Base-by-base conservation (phyloP, 2,329 filamentous ascomycete genomes). In the Nemania sp. region DNA sequence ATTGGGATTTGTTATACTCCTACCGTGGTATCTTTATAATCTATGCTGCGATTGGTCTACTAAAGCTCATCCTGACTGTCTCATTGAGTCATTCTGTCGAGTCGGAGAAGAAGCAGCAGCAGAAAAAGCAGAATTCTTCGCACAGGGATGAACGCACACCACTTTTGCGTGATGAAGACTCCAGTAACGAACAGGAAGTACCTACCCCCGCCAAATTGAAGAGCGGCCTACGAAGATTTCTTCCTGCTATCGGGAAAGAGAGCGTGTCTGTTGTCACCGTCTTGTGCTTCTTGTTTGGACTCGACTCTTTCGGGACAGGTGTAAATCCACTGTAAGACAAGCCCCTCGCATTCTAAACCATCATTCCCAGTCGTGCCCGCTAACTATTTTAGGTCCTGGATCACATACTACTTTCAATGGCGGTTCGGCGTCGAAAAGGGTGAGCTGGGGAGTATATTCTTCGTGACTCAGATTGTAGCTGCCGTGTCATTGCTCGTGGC, bases 261-360 rank as follows among this genome's bases (percentile, higher is more conserved):
- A 68, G 64, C 14, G 72, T 78, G 6, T 64, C 72, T 0, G 76
- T 85, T 24, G 73, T 89, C 5, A 67, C 80, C 46, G 81, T 83
- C 44, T 75, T 93, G 0, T 88, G 84, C 64, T 58, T 87, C 6
- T 73, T 93, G 5, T 66, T 66, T 39, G 63, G 54, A 8, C 43
- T 68, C 2, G 64, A 68, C 31, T 64, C 64, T 0, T 63, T 68
- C 15, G 87, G 86, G 1, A 86, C 84, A 1, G 88, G 89, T 2
- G 79, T 92, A 67, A 86, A 84, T 3, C 82, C 84, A 19, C 64
- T 83, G 76, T 84, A 73, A 68, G 80, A 73, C 76, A 75, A 20
- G 19, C 12, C 17, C 15, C 6, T 30, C 36, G 2, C 17, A 17
- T 70, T 78, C 20, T 64, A n/a, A n/a, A n/a, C 68, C 11, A 70